A percentile compares a stretch with the other conserved stretches of the same genome.
phyloP scores from a whole-genome alignment of 2,329 filamentous ascomycete genomes.

The Xylaria sp. region DNA sequence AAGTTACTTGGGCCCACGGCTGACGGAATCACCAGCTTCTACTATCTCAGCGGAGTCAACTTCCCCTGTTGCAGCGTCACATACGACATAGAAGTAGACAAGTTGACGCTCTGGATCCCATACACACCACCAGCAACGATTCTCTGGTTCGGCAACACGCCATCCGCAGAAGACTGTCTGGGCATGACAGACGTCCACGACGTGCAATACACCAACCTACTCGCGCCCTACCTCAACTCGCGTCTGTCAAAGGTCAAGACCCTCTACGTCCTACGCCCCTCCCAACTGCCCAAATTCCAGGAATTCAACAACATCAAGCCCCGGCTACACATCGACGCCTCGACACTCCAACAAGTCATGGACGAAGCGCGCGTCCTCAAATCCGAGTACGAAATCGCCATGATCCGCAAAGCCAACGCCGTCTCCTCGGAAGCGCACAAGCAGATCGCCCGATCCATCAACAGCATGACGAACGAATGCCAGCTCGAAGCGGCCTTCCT shows the following conservation, averaged over 20 bases:
- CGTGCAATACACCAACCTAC: conserved; percentile 52
- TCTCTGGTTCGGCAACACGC: conserved; percentile 60
- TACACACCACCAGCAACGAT: conserved; percentile 56
- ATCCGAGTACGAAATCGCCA: conserved; percentile 74
- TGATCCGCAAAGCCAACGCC: conserved; percentile 74
- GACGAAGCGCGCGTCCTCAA: conserved; percentile 78
- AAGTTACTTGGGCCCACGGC: not conserved
- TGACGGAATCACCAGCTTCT: conserved; percentile 42
- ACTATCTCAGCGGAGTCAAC: conserved; percentile 51
- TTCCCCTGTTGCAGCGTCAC: conserved; percentile 52
- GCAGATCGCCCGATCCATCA: conserved; percentile 61
- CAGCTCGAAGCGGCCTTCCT: conserved; percentile 77
- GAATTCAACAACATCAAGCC: conserved; percentile 27
- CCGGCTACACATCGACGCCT: conserved; percentile 41
- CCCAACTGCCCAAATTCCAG: conserved; percentile 38
- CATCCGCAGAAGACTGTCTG: conserved; percentile 56
- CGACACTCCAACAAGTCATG: conserved; percentile 62
- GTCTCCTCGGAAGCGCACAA: conserved; percentile 75
- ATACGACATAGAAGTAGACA: conserved; percentile 54
- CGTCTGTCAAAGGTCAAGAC: conserved; percentile 39
- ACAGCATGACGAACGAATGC: conserved; percentile 65
- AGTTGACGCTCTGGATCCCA: conserved; percentile 68
- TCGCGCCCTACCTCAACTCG: conserved; percentile 46
- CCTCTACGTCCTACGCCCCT: conserved; percentile 42
- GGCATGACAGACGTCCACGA: conserved; percentile 63